Percentiles rank a stretch among this genome's conserved stretches.
These are phyloP conservation scores for Ustanciosporium gigantosporum DNA, from an alignment of 1,284 basidiomycete species.

Conservation along the genomic window DNA sequence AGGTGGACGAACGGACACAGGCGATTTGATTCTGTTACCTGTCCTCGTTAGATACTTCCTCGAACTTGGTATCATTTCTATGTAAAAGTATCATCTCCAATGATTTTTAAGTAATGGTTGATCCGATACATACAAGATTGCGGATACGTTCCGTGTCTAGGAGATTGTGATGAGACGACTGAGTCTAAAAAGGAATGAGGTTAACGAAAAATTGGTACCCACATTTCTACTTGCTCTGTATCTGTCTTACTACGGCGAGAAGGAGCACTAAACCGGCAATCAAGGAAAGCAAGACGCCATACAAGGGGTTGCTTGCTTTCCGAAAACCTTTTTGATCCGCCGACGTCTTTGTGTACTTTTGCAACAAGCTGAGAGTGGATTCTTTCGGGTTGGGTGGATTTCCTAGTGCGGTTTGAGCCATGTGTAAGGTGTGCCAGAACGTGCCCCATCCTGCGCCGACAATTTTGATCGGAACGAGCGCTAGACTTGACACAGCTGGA, in stretches of 20 bases:
- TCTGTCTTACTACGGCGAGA: not conserved
- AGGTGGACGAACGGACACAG: too few species aligned
- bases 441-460: constrained; percentile 57
- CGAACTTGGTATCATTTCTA: too few species aligned
- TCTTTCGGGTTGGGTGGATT: constrained; percentile 5
- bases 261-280: not conserved
- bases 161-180: too few species aligned
- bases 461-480: constrained; percentile 51
- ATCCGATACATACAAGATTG: too few species aligned
- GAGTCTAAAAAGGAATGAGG: too few species aligned
- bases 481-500: constrained; percentile 40
- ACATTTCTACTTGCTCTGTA: too few species aligned
- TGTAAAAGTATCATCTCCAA: too few species aligned
- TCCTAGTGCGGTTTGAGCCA: constrained; percentile 27
- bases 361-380: constrained; percentile 8
- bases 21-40: too few species aligned
- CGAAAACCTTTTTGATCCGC: not conserved
- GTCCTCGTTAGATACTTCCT: too few species aligned
- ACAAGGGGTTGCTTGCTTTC: not conserved
- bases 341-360: constrained; percentile 5
- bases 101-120: too few species aligned
- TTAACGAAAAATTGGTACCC: too few species aligned
- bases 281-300: not conserved
- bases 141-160: too few species aligned
- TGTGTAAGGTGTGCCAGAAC: constrained; percentile 33